Percentiles rank a stretch among this genome's conserved stretches.
Conservation (phyloP, 148 eudicot genomes). For the Nepenthes mirabilis region DNA sequence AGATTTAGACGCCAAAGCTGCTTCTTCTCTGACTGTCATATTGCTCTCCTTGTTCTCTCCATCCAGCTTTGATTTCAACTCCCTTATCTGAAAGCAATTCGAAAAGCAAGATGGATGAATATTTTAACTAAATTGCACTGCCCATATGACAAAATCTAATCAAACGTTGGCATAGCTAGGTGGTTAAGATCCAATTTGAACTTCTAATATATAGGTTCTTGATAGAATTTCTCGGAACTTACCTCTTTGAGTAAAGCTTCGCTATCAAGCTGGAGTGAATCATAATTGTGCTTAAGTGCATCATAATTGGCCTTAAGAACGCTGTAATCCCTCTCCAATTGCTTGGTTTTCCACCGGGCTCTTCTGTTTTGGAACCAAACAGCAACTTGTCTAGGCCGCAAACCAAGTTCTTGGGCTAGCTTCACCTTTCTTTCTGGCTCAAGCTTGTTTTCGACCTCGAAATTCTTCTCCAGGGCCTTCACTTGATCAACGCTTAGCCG, state of each 20-base stretch:
- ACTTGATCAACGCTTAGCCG: slow-evolving; percentile 66
- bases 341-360: slow-evolving; percentile 87
- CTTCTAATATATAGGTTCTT: no score
- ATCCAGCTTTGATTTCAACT: slow-evolving; percentile 51
- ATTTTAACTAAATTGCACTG: not conserved
- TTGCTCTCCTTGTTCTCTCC: slow-evolving; percentile 32
- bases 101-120: not conserved
- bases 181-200: no score
- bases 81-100: slow-evolving; percentile 29
- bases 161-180: no score
- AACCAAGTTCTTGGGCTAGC: slow-evolving; percentile 73
- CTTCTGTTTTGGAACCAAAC: slow-evolving; percentile 94
- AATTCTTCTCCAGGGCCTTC: slow-evolving; percentile 72
- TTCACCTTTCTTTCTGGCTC: slow-evolving; percentile 81
- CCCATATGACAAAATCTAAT: no score
- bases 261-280: slow-evolving; percentile 45
- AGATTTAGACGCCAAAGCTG: slow-evolving; percentile 16
- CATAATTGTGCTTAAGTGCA: slow-evolving; percentile 51
- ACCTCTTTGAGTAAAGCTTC: slow-evolving; percentile 64
- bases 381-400: slow-evolving; percentile 91
- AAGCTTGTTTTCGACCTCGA: slow-evolving; percentile 79
- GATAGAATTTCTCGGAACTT: not conserved
- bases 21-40: slow-evolving; percentile 30
- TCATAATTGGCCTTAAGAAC: slow-evolving; percentile 61
- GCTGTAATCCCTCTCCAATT: slow-evolving; percentile 68